A percentile compares a stretch with the other conserved stretches of the same genome.
Conservation (phyloP, 192 early-diverging fungal species). For the Coemansia sp. region DNA sequence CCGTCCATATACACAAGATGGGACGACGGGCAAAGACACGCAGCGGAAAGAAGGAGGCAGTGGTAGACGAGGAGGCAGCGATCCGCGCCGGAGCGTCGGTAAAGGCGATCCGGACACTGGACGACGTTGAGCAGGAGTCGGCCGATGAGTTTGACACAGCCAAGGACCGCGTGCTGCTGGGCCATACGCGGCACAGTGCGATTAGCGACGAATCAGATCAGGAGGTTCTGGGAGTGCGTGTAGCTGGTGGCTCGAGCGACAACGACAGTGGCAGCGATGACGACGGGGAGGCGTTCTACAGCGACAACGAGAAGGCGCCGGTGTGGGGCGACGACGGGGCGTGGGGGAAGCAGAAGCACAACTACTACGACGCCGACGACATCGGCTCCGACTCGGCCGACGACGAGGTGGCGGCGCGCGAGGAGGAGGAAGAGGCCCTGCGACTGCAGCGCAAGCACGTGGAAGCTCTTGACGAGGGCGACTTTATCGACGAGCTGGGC, state of each 20-base stretch:
- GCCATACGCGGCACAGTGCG: constrained; percentile 45
- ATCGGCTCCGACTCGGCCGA: constrained; percentile 71
- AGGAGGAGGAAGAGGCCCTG: constrained; percentile 87
- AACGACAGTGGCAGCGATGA: constrained; percentile 30
- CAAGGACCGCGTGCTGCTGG: constrained; percentile 59
- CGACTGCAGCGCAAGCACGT: constrained; percentile 79
- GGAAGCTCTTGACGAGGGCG: constrained; percentile 77
- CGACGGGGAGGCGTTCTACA: constrained; percentile 15
- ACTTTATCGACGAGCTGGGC: constrained; percentile 78
- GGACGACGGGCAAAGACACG: constrained; percentile 38
- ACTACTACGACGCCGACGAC: constrained; percentile 88
- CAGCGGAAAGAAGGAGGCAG: constrained; percentile 8
- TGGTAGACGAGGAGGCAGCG: constrained; percentile 28
- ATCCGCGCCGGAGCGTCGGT: constrained; percentile 52
- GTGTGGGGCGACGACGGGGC: constrained; percentile 57
- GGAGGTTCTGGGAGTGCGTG: constrained; percentile 72
- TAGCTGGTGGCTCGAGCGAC: constrained; percentile 43
- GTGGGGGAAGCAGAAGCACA: constrained; percentile 76
- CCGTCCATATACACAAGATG: constrained; percentile 14
- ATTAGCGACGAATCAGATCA: constrained; percentile 63
- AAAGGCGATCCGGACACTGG: constrained; percentile 67
- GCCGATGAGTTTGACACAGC: constrained; percentile 70
- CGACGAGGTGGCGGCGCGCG: constrained; percentile 61
- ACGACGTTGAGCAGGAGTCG: constrained; percentile 72
- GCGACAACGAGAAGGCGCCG: constrained; percentile 36